phyloP scores from a whole-genome alignment of 1,139 yeast genomes.

The Saccharomycopsis crataegensis region DNA sequence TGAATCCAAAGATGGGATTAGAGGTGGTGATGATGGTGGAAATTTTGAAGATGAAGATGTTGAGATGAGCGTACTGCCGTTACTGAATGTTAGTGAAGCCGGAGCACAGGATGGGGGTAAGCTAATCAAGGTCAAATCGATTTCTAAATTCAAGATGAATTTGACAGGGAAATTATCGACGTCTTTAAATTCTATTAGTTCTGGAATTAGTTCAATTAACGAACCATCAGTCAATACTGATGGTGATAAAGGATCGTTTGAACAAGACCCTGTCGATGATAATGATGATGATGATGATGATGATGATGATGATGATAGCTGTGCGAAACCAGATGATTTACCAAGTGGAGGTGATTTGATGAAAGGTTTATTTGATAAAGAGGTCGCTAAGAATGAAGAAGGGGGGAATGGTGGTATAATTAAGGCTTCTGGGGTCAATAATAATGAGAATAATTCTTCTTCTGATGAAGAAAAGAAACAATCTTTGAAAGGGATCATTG shows the following conservation, averaged over 20 bases:
- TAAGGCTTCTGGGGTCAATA: too few species aligned
- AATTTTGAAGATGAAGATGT: constrained; percentile 4
- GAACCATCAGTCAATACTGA: background rate
- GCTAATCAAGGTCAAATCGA: background rate
- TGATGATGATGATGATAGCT: background rate
- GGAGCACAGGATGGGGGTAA: background rate
- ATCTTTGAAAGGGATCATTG: too few species aligned
- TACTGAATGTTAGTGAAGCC: too few species aligned
- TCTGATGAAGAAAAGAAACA: too few species aligned
- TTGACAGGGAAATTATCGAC: constrained; percentile 9
- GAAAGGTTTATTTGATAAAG: too few species aligned
- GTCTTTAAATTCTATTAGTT: constrained; percentile 1
- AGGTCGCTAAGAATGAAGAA: too few species aligned
- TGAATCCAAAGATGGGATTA: constrained; percentile 2
- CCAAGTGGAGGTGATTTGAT: too few species aligned
- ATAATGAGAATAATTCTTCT: too few species aligned
- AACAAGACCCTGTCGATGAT: background rate
- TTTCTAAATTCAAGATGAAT: constrained; percentile 4
- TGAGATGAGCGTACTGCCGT: constrained; percentile 8
- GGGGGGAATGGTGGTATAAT: too few species aligned
- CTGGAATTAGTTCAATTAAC: background rate
- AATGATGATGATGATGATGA: background rate
- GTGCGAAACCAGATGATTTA: too few species aligned
- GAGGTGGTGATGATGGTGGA: background rate
- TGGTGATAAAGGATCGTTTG: background rate